phyloP scores from a whole-genome alignment of 2,329 filamentous ascomycete species.

The Colletotrichum viniferum region DNA sequence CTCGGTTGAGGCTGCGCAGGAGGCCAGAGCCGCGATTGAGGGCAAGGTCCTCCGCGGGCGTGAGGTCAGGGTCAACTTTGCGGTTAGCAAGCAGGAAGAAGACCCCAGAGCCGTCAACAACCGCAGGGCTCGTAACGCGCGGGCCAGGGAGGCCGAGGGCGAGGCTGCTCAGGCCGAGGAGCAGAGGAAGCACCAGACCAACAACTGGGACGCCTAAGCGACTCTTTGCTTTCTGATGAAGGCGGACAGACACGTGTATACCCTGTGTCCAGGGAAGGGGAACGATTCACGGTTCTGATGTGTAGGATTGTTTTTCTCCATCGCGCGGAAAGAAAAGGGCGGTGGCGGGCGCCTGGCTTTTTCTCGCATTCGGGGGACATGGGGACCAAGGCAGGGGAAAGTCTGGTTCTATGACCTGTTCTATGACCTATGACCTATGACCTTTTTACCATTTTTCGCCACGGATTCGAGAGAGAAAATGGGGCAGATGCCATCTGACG shows the following conservation, averaged over 20 bases:
- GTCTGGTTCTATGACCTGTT: background rate
- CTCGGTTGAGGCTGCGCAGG: constrained; percentile 67
- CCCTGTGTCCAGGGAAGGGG: background rate
- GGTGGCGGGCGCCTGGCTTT: background rate
- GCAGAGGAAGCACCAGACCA: constrained; percentile 9
- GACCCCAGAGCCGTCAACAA: background rate
- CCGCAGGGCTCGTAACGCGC: background rate
- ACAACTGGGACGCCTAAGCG: constrained; percentile 13
- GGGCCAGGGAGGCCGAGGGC: background rate
- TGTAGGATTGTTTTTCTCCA: background rate
- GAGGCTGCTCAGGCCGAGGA: constrained; percentile 15
- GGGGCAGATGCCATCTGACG: background rate
- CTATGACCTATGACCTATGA: background rate
- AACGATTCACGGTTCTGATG: background rate
- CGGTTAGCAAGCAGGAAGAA: constrained; percentile 24
- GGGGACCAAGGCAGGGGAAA: background rate
- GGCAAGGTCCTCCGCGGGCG: constrained; percentile 69
- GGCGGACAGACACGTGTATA: background rate
- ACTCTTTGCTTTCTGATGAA: background rate
- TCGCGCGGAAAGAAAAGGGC: background rate
- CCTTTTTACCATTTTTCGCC: background rate
- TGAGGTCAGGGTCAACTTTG: constrained; percentile 69
- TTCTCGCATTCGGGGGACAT: background rate
- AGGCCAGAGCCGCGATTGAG: constrained; percentile 60
- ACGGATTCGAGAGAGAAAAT: background rate